These are phyloP conservation scores for Corchorus capsularis DNA, from an alignment of 345 rosid genomes.

Conservation along the genomic window DNA sequence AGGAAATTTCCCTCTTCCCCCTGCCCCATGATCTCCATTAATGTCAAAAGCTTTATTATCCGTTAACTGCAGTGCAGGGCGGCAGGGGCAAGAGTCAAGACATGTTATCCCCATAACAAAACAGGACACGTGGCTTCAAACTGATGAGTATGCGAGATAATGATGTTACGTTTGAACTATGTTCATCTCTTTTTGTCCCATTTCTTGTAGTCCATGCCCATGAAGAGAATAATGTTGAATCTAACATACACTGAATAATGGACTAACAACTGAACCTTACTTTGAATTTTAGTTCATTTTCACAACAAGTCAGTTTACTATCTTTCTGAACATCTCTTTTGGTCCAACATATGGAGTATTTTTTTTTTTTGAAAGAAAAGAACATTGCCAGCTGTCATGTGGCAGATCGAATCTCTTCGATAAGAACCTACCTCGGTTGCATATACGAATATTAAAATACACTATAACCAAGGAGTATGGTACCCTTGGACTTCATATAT, in stretches of 20 bases:
- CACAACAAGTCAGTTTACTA: not conserved
- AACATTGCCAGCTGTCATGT: slow-evolving; percentile 23
- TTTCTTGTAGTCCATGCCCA: slow-evolving; percentile 5
- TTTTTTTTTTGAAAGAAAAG: too few species aligned
- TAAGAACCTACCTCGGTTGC: slow-evolving; percentile 34
- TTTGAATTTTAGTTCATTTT: not conserved
- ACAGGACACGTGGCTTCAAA: not conserved
- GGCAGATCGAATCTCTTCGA: slow-evolving; percentile 17
- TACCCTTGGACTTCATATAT: not conserved
- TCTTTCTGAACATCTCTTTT: not conserved
- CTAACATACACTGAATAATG: slow-evolving; percentile 4
- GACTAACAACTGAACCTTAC: not conserved
- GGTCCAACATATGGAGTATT: slow-evolving; percentile 24
- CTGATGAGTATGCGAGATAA: not conserved
- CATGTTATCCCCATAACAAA: not conserved
- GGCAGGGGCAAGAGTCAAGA: not conserved
- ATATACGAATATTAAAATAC: slow-evolving; percentile 17
- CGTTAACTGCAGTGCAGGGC: not conserved
- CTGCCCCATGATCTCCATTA: not conserved
- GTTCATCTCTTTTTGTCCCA: not conserved
- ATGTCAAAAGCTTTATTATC: not conserved
- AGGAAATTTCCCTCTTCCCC: not conserved
- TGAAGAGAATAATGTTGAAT: slow-evolving; percentile 7
- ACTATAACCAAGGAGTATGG: not conserved
- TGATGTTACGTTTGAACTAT: slow-evolving; percentile 17